A percentile compares a stretch with the other conserved stretches of the same genome.
Evolutionary conservation across 768 basidiomycete genomes (phyloP).

Genomic region (Podaxis sp.): DNA sequence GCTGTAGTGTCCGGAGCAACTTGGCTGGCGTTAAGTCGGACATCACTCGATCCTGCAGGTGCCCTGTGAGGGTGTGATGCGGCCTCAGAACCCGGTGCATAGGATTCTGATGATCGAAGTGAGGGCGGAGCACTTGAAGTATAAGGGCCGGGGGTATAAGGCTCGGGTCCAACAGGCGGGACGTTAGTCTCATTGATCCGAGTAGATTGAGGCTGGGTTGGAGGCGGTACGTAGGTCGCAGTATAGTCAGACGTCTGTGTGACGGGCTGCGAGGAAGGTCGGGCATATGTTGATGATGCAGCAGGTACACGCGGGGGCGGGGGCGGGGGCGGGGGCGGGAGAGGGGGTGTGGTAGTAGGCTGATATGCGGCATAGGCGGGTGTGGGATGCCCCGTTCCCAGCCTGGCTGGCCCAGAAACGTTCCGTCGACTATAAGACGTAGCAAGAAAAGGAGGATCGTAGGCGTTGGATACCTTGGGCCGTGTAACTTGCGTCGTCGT

Average conservation of each 20-base stretch:
- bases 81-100: neutral
- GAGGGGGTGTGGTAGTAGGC: conserved; percentile 15
- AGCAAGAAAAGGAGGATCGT: conserved; percentile 73
- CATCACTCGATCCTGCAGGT: neutral
- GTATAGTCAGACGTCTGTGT: neutral
- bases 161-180: neutral
- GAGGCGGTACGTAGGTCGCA: neutral
- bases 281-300: neutral
- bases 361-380: conserved; percentile 23
- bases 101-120: neutral
- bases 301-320: neutral
- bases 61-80: neutral
- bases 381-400: conserved; percentile 3
- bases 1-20: neutral
- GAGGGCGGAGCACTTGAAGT: neutral
- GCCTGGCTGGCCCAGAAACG: conserved; percentile 9
- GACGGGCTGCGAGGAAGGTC: neutral
- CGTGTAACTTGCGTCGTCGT: conserved; percentile 48
- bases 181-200: neutral
- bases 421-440: conserved; percentile 23
- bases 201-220: neutral
- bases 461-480: conserved; percentile 69
- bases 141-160: neutral
- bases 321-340: conserved; percentile 6
- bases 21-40: neutral